Base-by-base conservation (phyloP, 352 stramenopile genomes). In the Globisporangium splendens region DNA sequence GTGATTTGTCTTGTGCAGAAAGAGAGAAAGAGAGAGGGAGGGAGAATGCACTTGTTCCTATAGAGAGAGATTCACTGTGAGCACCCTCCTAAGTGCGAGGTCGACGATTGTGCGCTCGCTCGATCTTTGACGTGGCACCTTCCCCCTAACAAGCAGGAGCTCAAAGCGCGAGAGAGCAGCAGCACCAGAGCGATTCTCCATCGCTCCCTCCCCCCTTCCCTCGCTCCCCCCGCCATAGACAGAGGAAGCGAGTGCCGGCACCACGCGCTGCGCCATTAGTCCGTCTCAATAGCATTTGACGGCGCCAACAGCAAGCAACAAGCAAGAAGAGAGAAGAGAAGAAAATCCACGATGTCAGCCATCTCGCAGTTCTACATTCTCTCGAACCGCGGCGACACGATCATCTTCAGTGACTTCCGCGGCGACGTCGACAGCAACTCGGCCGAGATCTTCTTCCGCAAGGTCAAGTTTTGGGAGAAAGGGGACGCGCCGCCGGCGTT, bases 321-420 rank as follows among this genome's bases (percentile, higher is more conserved):
- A 15, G 18, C 3, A 28, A 55, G 18, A 31, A 41, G 18, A 33
- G 31, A 31, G 31, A 31, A 22, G 13, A 46, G 28, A n/a, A 31
- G 15, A 8, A 7, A 10, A 20, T n/a, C 5, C 46, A 65, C 43
- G 60, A 77, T 77, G 67, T 86, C 79, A 55, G 71, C 68, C 24
- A 98, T 99, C 68, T 98, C 93, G 46, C 97, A 99, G 75, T 99
- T 99, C 79, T 99, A 99, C 82, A 98, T 99, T 61, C 80, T 99
- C 41, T 98, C 93, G 54, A 98, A 96, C 46, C 84, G 97, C 46
- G 97, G 97, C 54, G 97, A 99, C 80, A 98, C 96, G 28, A 98
- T 99, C 73, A 98, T 99, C 73, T 96, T 92, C 56, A 98, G 95
- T 66, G 91, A 98, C 65, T 99, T 98, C 69, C 91, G 96, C 33